A percentile compares a stretch with the other conserved stretches of the same genome.
These are phyloP conservation scores for Lippia alba DNA, from an alignment of 305 asterid genomes.

Conservation along the genomic window DNA sequence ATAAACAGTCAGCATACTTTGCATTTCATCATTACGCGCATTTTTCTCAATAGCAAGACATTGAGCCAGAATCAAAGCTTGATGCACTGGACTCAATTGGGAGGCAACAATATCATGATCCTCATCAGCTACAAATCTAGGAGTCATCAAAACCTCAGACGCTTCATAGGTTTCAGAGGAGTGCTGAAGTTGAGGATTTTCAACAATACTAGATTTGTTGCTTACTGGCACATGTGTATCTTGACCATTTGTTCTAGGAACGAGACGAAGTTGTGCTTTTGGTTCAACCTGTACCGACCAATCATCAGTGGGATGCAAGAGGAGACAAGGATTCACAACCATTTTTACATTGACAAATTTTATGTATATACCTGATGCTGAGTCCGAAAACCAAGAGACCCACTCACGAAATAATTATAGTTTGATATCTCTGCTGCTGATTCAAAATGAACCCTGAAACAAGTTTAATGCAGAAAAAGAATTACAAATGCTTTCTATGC, in stretches of 20 bases:
- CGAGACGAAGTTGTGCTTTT: constrained; percentile 80
- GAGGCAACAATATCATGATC: constrained; percentile 46
- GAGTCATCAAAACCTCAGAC: constrained; percentile 86
- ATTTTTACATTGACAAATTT: constrained; percentile 13
- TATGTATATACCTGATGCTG: constrained; percentile 75
- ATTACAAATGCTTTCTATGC: neutral
- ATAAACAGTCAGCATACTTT: constrained; percentile 52
- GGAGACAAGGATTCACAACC: constrained; percentile 25
- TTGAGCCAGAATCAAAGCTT: constrained; percentile 80
- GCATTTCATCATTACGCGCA: constrained; percentile 81
- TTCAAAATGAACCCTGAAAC: constrained; percentile 71
- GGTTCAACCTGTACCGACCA: constrained; percentile 72
- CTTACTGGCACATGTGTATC: constrained; percentile 39
- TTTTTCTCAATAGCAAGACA: constrained; percentile 76
- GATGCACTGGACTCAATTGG: constrained; percentile 71
- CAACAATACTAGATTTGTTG: constrained; percentile 41
- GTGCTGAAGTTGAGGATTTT: constrained; percentile 45
- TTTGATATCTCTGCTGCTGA: constrained; percentile 68
- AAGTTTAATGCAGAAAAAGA: neutral
- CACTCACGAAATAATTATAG: constrained; percentile 67
- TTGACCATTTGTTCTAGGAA: constrained; percentile 49
- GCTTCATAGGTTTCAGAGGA: constrained; percentile 65
- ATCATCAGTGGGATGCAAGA: constrained; percentile 29
- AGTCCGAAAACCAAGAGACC: constrained; percentile 90
- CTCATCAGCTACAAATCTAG: constrained; percentile 63